A percentile compares a stretch with the other conserved stretches of the same genome.
Evolutionary conservation across 2,329 filamentous ascomycete genomes (phyloP).

Genomic region (Ceratocystis alfenasii): DNA sequence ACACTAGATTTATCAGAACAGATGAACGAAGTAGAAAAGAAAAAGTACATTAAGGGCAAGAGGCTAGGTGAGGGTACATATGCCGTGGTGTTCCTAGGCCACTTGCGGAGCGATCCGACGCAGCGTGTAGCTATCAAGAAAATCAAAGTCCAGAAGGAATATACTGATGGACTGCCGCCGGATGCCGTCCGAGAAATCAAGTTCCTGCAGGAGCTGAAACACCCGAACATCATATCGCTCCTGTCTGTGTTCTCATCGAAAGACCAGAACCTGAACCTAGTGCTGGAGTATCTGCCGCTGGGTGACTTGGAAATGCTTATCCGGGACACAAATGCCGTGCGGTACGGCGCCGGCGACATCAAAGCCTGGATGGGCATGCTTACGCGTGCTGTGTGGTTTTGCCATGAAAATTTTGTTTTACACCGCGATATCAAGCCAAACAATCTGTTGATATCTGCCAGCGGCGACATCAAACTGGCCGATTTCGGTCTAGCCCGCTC

Average conservation of each 20-base stretch:
- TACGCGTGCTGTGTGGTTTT: conserved; percentile 86
- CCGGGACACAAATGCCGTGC: conserved; percentile 64
- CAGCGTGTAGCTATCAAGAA: conserved; percentile 84
- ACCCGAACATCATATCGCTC: conserved; percentile 90
- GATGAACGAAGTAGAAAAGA: conserved; percentile 68
- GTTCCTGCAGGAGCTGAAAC: conserved; percentile 82
- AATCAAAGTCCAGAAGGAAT: conserved; percentile 77
- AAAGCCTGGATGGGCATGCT: conserved; percentile 99
- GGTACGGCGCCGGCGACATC: conserved; percentile 79
- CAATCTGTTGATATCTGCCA: conserved; percentile 86
- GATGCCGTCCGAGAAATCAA: conserved; percentile 94
- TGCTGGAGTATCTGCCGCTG: conserved; percentile 85
- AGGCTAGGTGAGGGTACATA: conserved; percentile 96
- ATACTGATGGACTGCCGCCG: conserved; percentile 81
- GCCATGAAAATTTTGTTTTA: conserved; percentile 84
- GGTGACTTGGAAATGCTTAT: conserved; percentile 93
- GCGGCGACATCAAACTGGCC: conserved; percentile 87
- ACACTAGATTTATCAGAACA: conserved; percentile 58
- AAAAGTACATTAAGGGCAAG: conserved; percentile 84
- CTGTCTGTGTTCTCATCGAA: conserved; percentile 91
- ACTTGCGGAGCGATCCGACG: conserved; percentile 59
- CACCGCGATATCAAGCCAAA: conserved; percentile 99
- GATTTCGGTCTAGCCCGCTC: conserved; percentile 91
- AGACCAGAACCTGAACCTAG: conserved; percentile 90
- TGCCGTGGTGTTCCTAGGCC: conserved; percentile 84